Evolutionary conservation across 495 filamentous ascomycete species (phyloP).

Genomic region (Cairneyella variabilis): DNA sequence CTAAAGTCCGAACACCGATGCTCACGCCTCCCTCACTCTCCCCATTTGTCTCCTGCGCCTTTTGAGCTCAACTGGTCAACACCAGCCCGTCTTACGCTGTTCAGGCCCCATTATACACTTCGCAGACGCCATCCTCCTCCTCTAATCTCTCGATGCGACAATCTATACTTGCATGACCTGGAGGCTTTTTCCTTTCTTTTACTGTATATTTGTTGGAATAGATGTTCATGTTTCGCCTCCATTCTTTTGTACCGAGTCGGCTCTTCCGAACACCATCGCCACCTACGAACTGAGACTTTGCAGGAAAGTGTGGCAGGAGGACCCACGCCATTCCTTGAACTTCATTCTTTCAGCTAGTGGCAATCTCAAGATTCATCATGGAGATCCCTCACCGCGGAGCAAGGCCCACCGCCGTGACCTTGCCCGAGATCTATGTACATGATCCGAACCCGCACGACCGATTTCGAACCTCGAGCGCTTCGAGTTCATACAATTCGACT

Average conservation of each 20-base stretch:
- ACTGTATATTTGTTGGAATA: conserved; percentile 16
- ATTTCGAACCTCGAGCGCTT: conserved; percentile 43
- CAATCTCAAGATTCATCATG: conserved; percentile 41
- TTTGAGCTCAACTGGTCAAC: background rate
- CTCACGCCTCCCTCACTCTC: background rate
- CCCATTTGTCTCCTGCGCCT: background rate
- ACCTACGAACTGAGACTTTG: conserved; percentile 11
- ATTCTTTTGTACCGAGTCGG: conserved; percentile 16
- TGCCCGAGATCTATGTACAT: conserved; percentile 51
- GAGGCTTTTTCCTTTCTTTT: conserved; percentile 17
- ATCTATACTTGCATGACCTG: background rate
- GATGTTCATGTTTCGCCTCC: conserved; percentile 22
- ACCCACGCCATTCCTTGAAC: conserved; percentile 4
- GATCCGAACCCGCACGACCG: conserved; percentile 46
- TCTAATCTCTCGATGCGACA: conserved; percentile 18
- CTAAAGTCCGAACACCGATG: conserved; percentile 6
- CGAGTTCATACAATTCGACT: conserved; percentile 41
- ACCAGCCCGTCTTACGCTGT: background rate
- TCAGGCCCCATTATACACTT: background rate
- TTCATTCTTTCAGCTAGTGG: conserved; percentile 33
- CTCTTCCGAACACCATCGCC: conserved; percentile 21
- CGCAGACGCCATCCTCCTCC: background rate
- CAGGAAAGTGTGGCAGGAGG: conserved; percentile 1
- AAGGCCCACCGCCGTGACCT: conserved; percentile 29
- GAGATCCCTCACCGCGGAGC: conserved; percentile 49